These are phyloP conservation scores for Moniliella sp. DNA, from an alignment of 1,284 basidiomycete species.

Conservation along the genomic window DNA sequence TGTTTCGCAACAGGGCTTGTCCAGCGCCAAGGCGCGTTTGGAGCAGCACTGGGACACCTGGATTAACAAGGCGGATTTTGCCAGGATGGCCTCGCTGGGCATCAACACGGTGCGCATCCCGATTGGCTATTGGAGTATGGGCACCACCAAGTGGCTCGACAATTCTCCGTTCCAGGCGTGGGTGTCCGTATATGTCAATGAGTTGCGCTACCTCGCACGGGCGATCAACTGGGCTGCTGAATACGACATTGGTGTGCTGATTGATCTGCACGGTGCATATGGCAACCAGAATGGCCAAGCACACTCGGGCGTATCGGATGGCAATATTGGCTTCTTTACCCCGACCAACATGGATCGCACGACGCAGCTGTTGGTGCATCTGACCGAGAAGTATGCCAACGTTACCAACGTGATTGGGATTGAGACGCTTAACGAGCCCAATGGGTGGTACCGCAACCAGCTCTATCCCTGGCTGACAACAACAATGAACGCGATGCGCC, in stretches of 20 bases:
- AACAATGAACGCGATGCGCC: conserved; percentile 43
- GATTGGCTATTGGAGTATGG: conserved; percentile 28
- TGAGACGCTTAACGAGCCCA: conserved; percentile 54
- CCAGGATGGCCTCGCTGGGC: conserved; percentile 24
- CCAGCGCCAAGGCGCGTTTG: neutral
- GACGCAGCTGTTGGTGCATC: conserved; percentile 42
- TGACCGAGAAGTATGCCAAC: conserved; percentile 42
- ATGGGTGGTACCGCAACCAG: conserved; percentile 8
- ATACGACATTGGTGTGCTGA: conserved; percentile 48
- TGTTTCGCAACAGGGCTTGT: too few species aligned
- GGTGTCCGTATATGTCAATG: neutral
- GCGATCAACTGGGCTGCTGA: conserved; percentile 50
- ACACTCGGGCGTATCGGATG: conserved; percentile 54
- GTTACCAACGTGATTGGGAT: conserved; percentile 57
- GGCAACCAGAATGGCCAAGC: conserved; percentile 47
- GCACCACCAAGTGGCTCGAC: too few species aligned
- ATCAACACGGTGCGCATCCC: conserved; percentile 35
- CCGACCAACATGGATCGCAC: conserved; percentile 43
- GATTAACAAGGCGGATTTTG: conserved; percentile 36
- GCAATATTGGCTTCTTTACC: conserved; percentile 39
- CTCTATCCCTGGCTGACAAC: conserved; percentile 25
- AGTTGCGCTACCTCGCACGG: conserved; percentile 39
- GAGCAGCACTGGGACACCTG: conserved; percentile 43
- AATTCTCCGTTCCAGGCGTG: too few species aligned
- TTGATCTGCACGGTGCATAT: conserved; percentile 52